Evolutionary conservation across 352 stramenopile species (phyloP), one percentile per base, ranked within the genome.

Genomic region (Pythium dissimile): DNA sequence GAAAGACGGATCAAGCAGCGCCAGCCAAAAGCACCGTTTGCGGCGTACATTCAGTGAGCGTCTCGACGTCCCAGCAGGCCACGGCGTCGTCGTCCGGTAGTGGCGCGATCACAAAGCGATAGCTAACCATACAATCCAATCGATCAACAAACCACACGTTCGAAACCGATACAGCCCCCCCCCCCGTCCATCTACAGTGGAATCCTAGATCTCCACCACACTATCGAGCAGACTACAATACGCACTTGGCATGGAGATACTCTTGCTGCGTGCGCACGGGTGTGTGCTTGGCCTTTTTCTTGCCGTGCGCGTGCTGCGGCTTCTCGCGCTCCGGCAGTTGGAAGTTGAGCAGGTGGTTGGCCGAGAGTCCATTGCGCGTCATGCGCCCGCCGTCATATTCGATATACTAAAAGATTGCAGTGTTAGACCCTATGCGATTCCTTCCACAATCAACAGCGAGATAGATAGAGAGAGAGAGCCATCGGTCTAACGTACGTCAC

Each of bases 271-370:
- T 94, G 58, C 82, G 80, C 48, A 78, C 65, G 20, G 68, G 65
- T 2, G 34, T 69, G 38, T 42, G 37, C 35, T 61, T 62, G n/a
- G n/a, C n/a, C 39, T 62, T 80, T 61, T 91, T 92, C 65, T 86
- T 89, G 55, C 78, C 79, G 39, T 74, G 65, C 31, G 8, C 56
- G 44, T 72, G 51, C 18, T 66, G 56, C 2, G 62, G 51, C 34
- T 71, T 82, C 42, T 94, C 80, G 31, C 84, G 80, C 59, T 91
- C 82, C 3, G 84, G 84, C 26, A 92, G 73, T 31, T 73, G 75
- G 37, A 94, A 94, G 51, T 94, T 94, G 45, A 94, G 75, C 65
- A 94, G 62, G 54, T 94, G 81, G 51, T 94, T 94, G 48, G 82
- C 84, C 20, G 77, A 85, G 31, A 92, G 69, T 30, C 80, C 81